Base-by-base conservation (phyloP, 78 protist genomes). In the Creolimax fragrantissima region DNA sequence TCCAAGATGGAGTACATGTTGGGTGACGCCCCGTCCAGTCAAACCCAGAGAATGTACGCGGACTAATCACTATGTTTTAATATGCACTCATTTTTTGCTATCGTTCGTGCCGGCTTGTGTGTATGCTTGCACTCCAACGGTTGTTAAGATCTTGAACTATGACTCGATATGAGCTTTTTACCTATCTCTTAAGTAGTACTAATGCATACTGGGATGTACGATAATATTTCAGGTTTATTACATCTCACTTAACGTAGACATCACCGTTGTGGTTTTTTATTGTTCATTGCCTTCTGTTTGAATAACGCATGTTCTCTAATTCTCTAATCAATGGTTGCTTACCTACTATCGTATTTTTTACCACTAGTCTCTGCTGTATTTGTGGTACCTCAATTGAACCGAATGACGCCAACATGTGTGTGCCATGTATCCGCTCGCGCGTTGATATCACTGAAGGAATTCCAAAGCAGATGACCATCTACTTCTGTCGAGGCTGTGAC, bases 401-500 rank as follows among this genome's bases (percentile, higher is more conserved):
- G 11, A 99, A 99, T 90, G 98, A 99, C 5, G 45, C 98, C 41
- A 96, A 95, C 92, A 98, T 97, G 99, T 99, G 99, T 93, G 96
- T 96, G 35, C 66, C 93, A 89, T 99, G 99, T 95, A 90, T 99
- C 36, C 90, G 90, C 2, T 85, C 92, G 4, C 90, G 81, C 5
- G 96, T 97, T 4, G 99, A 98, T 95, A 98, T 99, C 85, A 97
- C 99, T n/a, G 99, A 96, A 3, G 98, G 99, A 88, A 95, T 99
- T 17, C 94, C 98, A 47, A 96, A 98, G 92, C 95, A 94, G 41
- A 85, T 89, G 41, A 47, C 84, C 4, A 42, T 98, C 41, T 89
- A 92, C 43, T 94, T 42, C 81, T 99, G 99, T 96, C 93, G 97
- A 2, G 96, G 95, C 3, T 99, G 99, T 90, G 96, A 94, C 3